Percentiles rank a stretch among this genome's conserved stretches.
These are phyloP conservation scores for Diophrys sp. DNA, from an alignment of 73 alveolate genomes.

Conservation along the genomic window DNA sequence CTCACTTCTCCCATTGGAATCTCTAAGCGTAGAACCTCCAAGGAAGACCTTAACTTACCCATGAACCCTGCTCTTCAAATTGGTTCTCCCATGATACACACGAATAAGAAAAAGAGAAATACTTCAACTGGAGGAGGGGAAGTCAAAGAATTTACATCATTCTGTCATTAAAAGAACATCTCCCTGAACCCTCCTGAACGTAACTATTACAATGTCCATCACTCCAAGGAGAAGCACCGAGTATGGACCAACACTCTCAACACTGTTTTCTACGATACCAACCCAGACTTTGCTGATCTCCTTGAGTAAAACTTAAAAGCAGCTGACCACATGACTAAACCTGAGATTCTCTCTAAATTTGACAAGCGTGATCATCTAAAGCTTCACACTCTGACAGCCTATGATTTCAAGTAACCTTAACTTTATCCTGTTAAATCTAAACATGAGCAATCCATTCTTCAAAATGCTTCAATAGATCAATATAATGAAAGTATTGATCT, in stretches of 20 bases:
- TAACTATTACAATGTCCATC: neutral
- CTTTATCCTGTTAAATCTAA: too few species aligned
- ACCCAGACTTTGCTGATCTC: neutral
- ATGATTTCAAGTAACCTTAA: neutral
- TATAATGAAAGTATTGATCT: too few species aligned
- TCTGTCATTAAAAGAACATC: neutral
- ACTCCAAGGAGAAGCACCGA: neutral
- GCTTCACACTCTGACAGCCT: neutral
- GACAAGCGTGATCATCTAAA: neutral
- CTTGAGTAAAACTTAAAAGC: neutral
- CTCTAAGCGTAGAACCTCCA: neutral
- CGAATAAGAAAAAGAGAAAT: neutral
- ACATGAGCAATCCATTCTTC: too few species aligned
- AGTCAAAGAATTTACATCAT: neutral
- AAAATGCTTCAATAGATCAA: too few species aligned
- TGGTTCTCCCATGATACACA: neutral
- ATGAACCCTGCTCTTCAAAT: neutral
- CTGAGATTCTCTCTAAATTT: neutral
- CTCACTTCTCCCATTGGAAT: neutral
- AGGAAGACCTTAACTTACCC: neutral
- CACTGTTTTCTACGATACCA: neutral
- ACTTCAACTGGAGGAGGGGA: neutral
- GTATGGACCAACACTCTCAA: neutral
- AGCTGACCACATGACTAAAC: neutral
- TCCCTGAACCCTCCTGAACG: neutral